Conservation (phyloP, 495 filamentous ascomycete genomes). For the Aspergillus panamensis region DNA sequence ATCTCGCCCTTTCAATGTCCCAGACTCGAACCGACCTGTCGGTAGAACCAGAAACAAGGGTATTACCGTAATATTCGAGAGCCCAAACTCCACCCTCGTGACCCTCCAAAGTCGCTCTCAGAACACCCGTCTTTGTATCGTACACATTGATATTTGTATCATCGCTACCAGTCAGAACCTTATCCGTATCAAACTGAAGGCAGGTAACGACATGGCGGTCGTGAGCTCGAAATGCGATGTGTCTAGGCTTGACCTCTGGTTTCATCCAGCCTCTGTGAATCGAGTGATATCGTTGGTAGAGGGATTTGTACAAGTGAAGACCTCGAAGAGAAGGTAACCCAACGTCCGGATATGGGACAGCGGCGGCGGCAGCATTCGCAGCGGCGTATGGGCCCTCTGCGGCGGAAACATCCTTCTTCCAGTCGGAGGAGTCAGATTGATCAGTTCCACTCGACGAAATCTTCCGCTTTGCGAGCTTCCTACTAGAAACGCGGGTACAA, state of each 20-base stretch:
- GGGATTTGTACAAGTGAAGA: conserved; percentile 91
- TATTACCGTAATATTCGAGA: conserved; percentile 92
- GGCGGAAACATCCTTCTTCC: conserved; percentile 41
- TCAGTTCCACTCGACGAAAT: conserved; percentile 44
- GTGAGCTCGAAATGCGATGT: conserved; percentile 94
- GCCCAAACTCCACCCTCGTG: conserved; percentile 99
- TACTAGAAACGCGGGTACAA: conserved; percentile 39
- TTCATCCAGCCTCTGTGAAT: conserved; percentile 90
- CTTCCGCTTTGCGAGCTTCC: conserved; percentile 56
- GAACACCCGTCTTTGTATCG: conserved; percentile 88
- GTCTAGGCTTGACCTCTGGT: conserved; percentile 77
- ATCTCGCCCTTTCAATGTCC: conserved; percentile 89
- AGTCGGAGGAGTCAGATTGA: conserved; percentile 37
- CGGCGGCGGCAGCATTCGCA: conserved; percentile 73
- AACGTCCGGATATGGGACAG: conserved; percentile 75
- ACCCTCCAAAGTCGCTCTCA: conserved; percentile 77
- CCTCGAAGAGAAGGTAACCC: conserved; percentile 74
- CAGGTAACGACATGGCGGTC: conserved; percentile 96
- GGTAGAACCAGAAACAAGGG: conserved; percentile 91
- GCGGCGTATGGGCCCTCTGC: conserved; percentile 81
- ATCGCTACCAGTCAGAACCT: conserved; percentile 96
- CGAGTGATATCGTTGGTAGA: conserved; percentile 87
- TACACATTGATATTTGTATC: conserved; percentile 98
- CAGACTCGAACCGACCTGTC: conserved; percentile 95
- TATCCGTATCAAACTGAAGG: conserved; percentile 94